phyloP scores from a whole-genome alignment of 106 monocot species.

The Dendrobium nobile region DNA sequence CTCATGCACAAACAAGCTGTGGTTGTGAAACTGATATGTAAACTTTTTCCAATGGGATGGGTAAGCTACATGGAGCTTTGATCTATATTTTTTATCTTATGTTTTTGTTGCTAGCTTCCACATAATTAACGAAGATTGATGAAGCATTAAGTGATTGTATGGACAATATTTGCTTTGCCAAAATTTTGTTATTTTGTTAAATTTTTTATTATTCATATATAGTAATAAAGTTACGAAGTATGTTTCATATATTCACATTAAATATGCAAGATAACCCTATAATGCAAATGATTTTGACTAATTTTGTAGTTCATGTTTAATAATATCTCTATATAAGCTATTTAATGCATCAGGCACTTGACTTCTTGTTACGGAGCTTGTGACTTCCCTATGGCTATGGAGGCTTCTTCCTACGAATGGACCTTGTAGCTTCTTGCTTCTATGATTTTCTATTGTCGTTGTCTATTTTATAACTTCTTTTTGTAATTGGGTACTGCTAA shows the following conservation, averaged over 20 bases:
- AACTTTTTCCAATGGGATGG: slow-evolving; percentile 73
- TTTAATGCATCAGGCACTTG: not conserved
- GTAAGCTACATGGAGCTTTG: slow-evolving; percentile 37
- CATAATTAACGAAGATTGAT: not conserved
- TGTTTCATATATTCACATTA: not conserved
- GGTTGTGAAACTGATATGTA: slow-evolving; percentile 70
- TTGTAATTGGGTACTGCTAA: no score
- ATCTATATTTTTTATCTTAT: not conserved
- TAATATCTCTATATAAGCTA: not conserved
- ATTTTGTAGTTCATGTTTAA: not conserved
- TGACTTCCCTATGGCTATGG: not conserved
- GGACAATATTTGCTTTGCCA: not conserved
- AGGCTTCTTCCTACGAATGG: not conserved
- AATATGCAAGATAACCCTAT: not conserved
- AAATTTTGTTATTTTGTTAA: not conserved
- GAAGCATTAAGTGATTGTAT: not conserved
- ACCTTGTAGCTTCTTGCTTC: not conserved
- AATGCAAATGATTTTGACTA: not conserved
- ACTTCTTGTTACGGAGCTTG: not conserved
- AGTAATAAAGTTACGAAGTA: not conserved
- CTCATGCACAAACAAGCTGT: slow-evolving; percentile 72
- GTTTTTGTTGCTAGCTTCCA: not conserved
- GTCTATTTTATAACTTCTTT: no score
- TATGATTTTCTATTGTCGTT: not conserved
- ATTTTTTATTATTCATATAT: not conserved